Percentiles rank a stretch among this genome's conserved stretches.
These are phyloP conservation scores for Aspergillus sp. DNA, from an alignment of 2,329 filamentous ascomycete species.

Conservation along the genomic window DNA sequence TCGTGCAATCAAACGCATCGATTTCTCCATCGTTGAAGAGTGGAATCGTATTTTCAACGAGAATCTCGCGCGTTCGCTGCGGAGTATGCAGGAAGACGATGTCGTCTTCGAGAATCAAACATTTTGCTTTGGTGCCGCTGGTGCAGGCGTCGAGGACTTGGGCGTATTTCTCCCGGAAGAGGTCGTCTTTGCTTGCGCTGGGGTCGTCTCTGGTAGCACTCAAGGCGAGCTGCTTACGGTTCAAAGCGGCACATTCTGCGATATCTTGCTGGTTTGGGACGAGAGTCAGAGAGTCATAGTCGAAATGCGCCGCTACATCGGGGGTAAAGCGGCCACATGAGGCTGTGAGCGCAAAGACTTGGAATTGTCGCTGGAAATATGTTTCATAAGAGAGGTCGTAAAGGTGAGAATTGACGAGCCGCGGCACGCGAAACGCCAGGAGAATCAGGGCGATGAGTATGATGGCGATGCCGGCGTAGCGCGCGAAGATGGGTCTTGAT, in stretches of 20 bases:
- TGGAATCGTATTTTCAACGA: conserved; percentile 1
- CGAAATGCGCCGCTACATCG: neutral
- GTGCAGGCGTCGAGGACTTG: conserved; percentile 1
- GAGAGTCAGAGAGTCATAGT: neutral
- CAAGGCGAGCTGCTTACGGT: neutral
- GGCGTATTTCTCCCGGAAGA: conserved; percentile 3
- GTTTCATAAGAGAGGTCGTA: conserved; percentile 3
- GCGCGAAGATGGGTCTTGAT: neutral
- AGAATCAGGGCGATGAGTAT: neutral
- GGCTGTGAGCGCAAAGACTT: neutral
- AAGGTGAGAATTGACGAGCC: conserved; percentile 1
- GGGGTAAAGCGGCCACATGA: conserved; percentile 1
- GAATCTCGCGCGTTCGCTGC: neutral
- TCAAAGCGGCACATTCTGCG: neutral
- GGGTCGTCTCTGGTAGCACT: neutral
- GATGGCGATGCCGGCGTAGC: neutral
- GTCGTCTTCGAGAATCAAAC: conserved; percentile 3
- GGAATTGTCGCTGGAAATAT: conserved; percentile 7
- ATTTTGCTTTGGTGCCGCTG: neutral
- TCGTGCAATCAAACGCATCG: conserved; percentile 5
- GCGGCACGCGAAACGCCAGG: neutral
- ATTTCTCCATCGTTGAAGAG: conserved; percentile 1
- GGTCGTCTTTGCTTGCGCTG: neutral
- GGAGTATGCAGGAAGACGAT: neutral
- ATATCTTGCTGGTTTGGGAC: neutral